These are phyloP conservation scores for Hygrophila difformis DNA, from an alignment of 257 asterid species.

Conservation along the genomic window DNA sequence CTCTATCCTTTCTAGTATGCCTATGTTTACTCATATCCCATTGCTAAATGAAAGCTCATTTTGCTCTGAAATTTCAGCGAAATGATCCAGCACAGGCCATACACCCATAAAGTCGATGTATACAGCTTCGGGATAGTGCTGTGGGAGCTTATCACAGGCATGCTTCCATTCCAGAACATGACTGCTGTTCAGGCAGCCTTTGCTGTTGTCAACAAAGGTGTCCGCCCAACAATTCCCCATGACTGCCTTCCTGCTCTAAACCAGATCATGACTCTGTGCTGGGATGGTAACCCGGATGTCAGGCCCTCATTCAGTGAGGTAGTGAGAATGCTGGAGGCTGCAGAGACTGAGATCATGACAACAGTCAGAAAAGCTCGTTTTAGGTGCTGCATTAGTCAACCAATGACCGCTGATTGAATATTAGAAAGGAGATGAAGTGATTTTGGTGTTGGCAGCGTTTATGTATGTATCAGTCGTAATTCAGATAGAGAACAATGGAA, in stretches of 20 bases:
- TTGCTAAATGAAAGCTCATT: no score
- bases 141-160: slow-evolving; percentile 90
- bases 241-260: slow-evolving; percentile 67
- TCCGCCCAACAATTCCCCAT: slow-evolving; percentile 70
- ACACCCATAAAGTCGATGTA: slow-evolving; percentile 87
- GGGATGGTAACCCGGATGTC: slow-evolving; percentile 74
- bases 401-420: slow-evolving; percentile 70
- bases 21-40: no score
- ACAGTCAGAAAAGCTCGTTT: slow-evolving; percentile 88
- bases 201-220: slow-evolving; percentile 91
- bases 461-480: slow-evolving; percentile 57
- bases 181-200: slow-evolving; percentile 97
- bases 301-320: slow-evolving; percentile 79
- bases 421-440: slow-evolving; percentile 21
- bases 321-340: slow-evolving; percentile 83
- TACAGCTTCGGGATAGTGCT: slow-evolving; percentile 93
- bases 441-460: slow-evolving; percentile 30
- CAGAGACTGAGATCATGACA: slow-evolving; percentile 79
- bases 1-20: no score
- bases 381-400: slow-evolving; percentile 88
- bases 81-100: slow-evolving; percentile 96
- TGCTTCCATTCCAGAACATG: slow-evolving; percentile 95
- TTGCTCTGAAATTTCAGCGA: slow-evolving; percentile 48
- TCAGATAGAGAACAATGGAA: slow-evolving; percentile 39
- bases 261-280: slow-evolving; percentile 86